Percentiles rank a stretch among this genome's conserved stretches.
phyloP scores from a whole-genome alignment of 805 yeast species.

The Schwanniomyces yamadae region DNA sequence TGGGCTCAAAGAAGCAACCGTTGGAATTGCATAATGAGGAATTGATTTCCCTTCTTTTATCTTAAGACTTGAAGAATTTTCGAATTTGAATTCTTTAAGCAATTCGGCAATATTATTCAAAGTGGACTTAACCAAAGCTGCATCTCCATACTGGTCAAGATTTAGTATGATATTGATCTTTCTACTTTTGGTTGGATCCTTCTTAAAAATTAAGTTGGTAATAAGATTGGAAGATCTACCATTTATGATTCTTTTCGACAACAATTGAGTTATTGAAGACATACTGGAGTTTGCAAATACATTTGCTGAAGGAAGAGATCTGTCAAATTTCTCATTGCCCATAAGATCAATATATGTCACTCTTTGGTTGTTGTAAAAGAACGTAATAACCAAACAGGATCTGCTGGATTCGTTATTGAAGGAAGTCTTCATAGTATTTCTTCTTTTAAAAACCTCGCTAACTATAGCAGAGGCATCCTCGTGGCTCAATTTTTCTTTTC shows the following conservation, averaged over 20 bases:
- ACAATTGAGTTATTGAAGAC: constrained; percentile 27
- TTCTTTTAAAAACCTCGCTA: constrained; percentile 14
- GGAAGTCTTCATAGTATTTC: constrained; percentile 20
- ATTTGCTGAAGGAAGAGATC: constrained; percentile 13
- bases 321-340: constrained; percentile 29
- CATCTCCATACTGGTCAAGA: constrained; percentile 27
- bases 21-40: constrained; percentile 35
- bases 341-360: constrained; percentile 26
- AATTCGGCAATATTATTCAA: constrained; percentile 24
- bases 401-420: constrained; percentile 21
- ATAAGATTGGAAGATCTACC: constrained; percentile 26
- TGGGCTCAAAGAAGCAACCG: constrained; percentile 21
- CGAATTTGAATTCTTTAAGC: constrained; percentile 16
- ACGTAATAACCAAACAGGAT: constrained; percentile 26
- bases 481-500: constrained; percentile 7
- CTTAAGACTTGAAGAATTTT: neutral
- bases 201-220: constrained; percentile 26
- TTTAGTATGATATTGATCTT: constrained; percentile 22
- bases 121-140: constrained; percentile 23
- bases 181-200: constrained; percentile 1
- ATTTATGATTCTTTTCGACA: constrained; percentile 12
- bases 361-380: constrained; percentile 17
- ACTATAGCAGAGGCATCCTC: constrained; percentile 7
- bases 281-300: constrained; percentile 26
- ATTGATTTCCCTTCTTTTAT: constrained; percentile 3